Evolutionary conservation across 2,329 filamentous ascomycete genomes (phyloP).

Genomic region (Fusarium sarcochroum): DNA sequence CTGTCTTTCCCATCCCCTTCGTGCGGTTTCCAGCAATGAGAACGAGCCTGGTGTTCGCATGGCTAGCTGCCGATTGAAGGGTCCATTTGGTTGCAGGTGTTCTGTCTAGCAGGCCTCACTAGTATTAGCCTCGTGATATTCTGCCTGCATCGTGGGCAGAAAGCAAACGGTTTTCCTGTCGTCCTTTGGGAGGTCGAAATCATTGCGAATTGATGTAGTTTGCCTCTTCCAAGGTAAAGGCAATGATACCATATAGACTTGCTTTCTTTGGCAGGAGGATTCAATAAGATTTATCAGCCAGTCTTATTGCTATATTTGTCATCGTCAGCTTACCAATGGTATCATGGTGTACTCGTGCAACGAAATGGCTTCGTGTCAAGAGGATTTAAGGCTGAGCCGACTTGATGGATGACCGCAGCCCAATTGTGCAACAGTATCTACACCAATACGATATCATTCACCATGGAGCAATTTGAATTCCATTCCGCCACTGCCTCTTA

Average conservation of each 20-base stretch:
- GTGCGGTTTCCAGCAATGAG: background rate
- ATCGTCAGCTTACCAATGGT: conserved; percentile 35
- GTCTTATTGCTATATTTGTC: conserved; percentile 25
- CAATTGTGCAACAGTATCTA: background rate
- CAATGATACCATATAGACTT: background rate
- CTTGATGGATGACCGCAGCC: background rate
- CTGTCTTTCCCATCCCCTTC: background rate
- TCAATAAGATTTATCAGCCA: background rate
- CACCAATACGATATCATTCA: background rate
- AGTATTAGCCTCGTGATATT: conserved; percentile 4
- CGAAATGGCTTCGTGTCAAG: background rate
- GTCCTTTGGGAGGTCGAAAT: background rate
- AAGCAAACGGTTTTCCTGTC: background rate
- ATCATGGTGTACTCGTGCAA: conserved; percentile 1
- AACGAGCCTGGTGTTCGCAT: background rate
- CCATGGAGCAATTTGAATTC: conserved; percentile 50
- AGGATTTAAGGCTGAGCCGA: conserved; percentile 18
- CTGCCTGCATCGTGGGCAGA: background rate
- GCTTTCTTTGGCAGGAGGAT: conserved; percentile 7
- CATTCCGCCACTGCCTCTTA: conserved; percentile 42
- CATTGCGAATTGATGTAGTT: background rate
- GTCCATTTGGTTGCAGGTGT: conserved; percentile 12
- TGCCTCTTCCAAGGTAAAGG: background rate
- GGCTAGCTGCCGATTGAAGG: background rate
- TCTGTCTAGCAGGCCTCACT: conserved; percentile 18